Percentiles rank a stretch among this genome's conserved stretches.
Evolutionary conservation across 805 yeast species (phyloP).

Genomic region (Komagataella populi): DNA sequence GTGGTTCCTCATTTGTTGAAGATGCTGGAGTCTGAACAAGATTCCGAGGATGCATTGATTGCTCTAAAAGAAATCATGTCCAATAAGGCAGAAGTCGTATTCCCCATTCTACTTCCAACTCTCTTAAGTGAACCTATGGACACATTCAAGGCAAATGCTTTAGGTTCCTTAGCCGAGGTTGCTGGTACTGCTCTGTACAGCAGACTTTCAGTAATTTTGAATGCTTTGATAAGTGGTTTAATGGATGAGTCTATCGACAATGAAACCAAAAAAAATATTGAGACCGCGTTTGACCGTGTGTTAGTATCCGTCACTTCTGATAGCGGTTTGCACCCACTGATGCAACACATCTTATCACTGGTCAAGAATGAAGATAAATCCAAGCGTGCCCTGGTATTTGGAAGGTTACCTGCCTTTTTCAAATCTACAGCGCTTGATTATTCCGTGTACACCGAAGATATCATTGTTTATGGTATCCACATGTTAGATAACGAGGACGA

Average conservation of each 20-base stretch:
- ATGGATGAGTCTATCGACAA: conserved; percentile 23
- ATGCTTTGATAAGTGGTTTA: conserved; percentile 53
- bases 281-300: conserved; percentile 51
- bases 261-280: conserved; percentile 24
- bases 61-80: conserved; percentile 91
- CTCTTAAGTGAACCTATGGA: conserved; percentile 73
- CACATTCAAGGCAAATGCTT: conserved; percentile 72
- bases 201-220: conserved; percentile 61
- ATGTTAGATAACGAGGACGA: conserved; percentile 60
- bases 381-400: conserved; percentile 50
- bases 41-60: conserved; percentile 62
- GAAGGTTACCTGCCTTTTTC: conserved; percentile 64
- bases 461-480: conserved; percentile 56
- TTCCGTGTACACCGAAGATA: conserved; percentile 58
- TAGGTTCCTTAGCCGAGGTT: conserved; percentile 77
- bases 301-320: conserved; percentile 60
- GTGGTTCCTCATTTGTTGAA: conserved; percentile 72
- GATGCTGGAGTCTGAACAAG: conserved; percentile 38
- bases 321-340: conserved; percentile 71
- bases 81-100: conserved; percentile 75
- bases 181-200: conserved; percentile 75
- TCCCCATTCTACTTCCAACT: conserved; percentile 87
- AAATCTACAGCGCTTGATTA: conserved; percentile 52
- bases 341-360: conserved; percentile 67
- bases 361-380: conserved; percentile 63